Percentiles rank a stretch among this genome's conserved stretches.
These are phyloP conservation scores for Boletus vinaceobasis DNA, from an alignment of 768 basidiomycete species.

Conservation along the genomic window DNA sequence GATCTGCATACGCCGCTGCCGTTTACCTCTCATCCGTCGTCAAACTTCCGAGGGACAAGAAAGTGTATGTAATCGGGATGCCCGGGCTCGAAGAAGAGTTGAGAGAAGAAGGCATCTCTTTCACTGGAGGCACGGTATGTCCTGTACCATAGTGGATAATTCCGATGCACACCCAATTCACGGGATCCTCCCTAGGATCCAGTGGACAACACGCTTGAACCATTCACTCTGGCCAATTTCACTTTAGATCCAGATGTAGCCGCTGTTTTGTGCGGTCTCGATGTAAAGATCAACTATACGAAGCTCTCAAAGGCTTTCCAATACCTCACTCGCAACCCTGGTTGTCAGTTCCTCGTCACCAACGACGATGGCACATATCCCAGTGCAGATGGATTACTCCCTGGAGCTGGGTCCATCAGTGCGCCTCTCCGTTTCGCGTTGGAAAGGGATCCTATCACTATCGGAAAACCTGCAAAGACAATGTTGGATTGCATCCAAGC, in stretches of 20 bases:
- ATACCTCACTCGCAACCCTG: conserved; percentile 78
- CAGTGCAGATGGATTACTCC: conserved; percentile 63
- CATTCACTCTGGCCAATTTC: conserved; percentile 68
- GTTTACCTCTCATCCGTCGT: conserved; percentile 86
- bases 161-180: neutral
- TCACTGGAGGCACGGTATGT: conserved; percentile 82
- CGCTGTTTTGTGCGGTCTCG: conserved; percentile 95
- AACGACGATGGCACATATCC: conserved; percentile 95
- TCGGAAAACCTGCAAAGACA: conserved; percentile 87
- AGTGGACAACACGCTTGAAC: conserved; percentile 69
- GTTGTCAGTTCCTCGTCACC: conserved; percentile 82
- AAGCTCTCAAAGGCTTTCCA: conserved; percentile 92
- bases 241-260: conserved; percentile 72
- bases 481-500: conserved; percentile 94
- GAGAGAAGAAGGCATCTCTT: conserved; percentile 75
- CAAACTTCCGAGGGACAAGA: conserved; percentile 86
- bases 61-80: conserved; percentile 95
- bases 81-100: conserved; percentile 91
- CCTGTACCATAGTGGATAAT: neutral
- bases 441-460: conserved; percentile 66
- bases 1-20: conserved; percentile 86
- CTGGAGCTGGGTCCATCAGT: conserved; percentile 82
- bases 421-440: conserved; percentile 77
- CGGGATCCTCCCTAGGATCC: conserved; percentile 59
- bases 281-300: conserved; percentile 84